phyloP scores from a whole-genome alignment of 106 monocot species.

The Hemerocallis citrina region DNA sequence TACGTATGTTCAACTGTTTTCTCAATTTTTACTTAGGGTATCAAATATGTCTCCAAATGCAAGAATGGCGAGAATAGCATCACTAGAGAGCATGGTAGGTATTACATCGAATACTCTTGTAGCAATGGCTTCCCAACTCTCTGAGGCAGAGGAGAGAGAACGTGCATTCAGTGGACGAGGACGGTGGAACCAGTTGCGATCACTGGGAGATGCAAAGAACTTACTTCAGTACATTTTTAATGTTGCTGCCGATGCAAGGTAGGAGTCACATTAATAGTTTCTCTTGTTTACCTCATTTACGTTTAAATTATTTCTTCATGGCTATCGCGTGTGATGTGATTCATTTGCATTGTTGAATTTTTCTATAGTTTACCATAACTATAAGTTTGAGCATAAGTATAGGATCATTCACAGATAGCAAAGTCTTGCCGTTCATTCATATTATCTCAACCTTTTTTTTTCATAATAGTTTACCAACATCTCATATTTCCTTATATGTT shows the following conservation, averaged over 20 bases:
- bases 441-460: no score
- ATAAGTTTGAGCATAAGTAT: no score
- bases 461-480: no score
- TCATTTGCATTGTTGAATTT: not conserved
- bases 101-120: constrained; percentile 87
- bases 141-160: constrained; percentile 93
- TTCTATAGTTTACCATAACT: no score
- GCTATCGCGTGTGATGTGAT: no score
- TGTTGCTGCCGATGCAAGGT: constrained; percentile 89
- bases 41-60: constrained; percentile 67
- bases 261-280: no score
- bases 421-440: no score
- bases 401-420: no score
- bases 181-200: constrained; percentile 83
- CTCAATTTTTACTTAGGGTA: constrained; percentile 23
- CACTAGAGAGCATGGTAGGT: constrained; percentile 87
- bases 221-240: constrained; percentile 77
- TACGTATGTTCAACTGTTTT: no score
- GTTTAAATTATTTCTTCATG: not conserved
- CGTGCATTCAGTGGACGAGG: constrained; percentile 65
- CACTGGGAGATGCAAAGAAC: constrained; percentile 79
- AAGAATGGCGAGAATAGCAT: constrained; percentile 60
- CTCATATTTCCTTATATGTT: no score
- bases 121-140: constrained; percentile 93
- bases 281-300: not conserved